Percentiles rank a stretch among this genome's conserved stretches.
These are phyloP conservation scores for Rhododendron simsii DNA, from an alignment of 148 eudicot species.

Conservation along the genomic window DNA sequence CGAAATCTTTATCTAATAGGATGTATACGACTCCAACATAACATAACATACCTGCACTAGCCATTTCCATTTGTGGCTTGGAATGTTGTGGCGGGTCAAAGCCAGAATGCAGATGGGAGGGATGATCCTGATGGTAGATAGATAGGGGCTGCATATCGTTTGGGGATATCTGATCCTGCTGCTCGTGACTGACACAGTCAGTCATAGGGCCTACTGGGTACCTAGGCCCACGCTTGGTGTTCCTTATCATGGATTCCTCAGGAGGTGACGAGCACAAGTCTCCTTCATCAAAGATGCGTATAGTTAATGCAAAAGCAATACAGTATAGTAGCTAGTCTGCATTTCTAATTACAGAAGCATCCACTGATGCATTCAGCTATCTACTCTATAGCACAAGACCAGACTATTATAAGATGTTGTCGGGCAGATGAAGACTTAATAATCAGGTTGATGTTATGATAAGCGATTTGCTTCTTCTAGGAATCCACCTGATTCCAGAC, in stretches of 20 bases:
- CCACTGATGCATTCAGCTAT: not conserved
- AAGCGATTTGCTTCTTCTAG: not conserved
- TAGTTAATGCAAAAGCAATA: not conserved
- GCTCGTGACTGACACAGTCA: constrained; percentile 9
- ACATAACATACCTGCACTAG: constrained; percentile 11
- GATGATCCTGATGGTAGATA: not conserved
- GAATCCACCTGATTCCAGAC: not conserved
- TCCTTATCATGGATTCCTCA: constrained; percentile 18
- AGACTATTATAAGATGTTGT: not conserved
- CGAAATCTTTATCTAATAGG: not conserved
- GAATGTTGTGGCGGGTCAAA: not conserved
- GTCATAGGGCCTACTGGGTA: constrained; percentile 9
- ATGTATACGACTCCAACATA: not conserved
- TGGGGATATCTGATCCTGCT: constrained; percentile 13
- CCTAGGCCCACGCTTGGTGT: constrained; percentile 14
- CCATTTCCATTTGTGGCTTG: constrained; percentile 3
- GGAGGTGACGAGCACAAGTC: constrained; percentile 13
- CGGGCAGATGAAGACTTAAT: not conserved
- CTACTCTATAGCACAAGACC: not conserved
- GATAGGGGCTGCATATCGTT: not conserved
- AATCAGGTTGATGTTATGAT: not conserved
- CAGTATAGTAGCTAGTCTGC: not conserved
- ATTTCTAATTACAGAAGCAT: not conserved
- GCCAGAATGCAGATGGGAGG: constrained; percentile 4
- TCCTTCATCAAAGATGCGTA: not conserved